Percentiles rank a stretch among this genome's conserved stretches.
Evolutionary conservation across 2,329 filamentous ascomycete genomes (phyloP).

Genomic region (Fusarium palustre): DNA sequence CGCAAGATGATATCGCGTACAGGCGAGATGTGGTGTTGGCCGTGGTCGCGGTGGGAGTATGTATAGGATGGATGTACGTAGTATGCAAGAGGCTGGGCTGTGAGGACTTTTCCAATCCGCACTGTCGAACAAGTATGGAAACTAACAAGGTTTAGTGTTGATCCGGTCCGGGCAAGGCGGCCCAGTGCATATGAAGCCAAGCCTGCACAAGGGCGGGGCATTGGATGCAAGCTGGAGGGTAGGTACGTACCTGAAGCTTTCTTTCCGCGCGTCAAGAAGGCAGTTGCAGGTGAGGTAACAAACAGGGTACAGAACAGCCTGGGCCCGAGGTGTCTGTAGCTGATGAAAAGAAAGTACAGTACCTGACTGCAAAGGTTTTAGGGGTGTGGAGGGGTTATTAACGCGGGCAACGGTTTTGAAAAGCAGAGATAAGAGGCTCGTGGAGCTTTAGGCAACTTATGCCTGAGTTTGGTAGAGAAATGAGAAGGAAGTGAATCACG

Average conservation of each 20-base stretch:
- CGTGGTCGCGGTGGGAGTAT: slow-evolving; percentile 38
- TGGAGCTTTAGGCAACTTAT: slow-evolving; percentile 14
- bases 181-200: slow-evolving; percentile 47
- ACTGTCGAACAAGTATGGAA: slow-evolving; percentile 52
- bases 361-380: slow-evolving; percentile 6
- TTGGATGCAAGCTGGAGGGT: slow-evolving; percentile 12
- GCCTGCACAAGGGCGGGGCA: slow-evolving; percentile 30
- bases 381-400: slow-evolving; percentile 17
- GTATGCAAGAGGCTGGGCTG: slow-evolving; percentile 53
- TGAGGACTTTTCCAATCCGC: slow-evolving; percentile 58
- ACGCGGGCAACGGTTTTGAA: not conserved
- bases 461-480: not conserved
- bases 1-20: slow-evolving; percentile 39
- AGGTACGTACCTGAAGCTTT: slow-evolving; percentile 40
- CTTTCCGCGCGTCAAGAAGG: slow-evolving; percentile 26
- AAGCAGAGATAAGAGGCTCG: slow-evolving; percentile 10
- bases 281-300: slow-evolving; percentile 31
- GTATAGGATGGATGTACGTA: slow-evolving; percentile 19
- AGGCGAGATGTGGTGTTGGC: slow-evolving; percentile 40
- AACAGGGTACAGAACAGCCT: slow-evolving; percentile 15
- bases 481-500: not conserved
- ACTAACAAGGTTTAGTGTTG: slow-evolving; percentile 56
- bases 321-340: not conserved
- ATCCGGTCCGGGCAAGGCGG: slow-evolving; percentile 51
- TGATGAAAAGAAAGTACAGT: slow-evolving; percentile 18